A percentile compares a stretch with the other conserved stretches of the same genome.
These are phyloP conservation scores for Mayamaea pseudoterrestris DNA, from an alignment of 108 stramenopile species.

Conservation along the genomic window DNA sequence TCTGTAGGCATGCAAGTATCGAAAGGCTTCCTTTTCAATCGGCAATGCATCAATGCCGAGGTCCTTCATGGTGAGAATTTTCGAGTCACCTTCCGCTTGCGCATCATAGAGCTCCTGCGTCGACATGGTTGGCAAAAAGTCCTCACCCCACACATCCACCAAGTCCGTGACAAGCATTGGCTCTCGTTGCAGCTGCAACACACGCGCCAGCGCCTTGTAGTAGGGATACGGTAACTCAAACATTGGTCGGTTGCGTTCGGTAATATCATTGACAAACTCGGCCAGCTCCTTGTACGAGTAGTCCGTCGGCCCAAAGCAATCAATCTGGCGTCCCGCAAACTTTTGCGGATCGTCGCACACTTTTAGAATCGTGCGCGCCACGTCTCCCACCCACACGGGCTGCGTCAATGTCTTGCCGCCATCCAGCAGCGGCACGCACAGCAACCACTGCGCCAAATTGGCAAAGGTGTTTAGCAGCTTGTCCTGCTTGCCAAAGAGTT, in stretches of 20 bases:
- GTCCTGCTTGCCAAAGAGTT: slow-evolving; percentile 93
- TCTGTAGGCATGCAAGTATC: slow-evolving; percentile 80
- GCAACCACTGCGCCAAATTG: slow-evolving; percentile 42
- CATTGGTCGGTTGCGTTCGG: slow-evolving; percentile 39
- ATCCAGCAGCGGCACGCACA: slow-evolving; percentile 69
- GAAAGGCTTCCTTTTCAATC: slow-evolving; percentile 82
- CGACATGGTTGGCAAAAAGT: slow-evolving; percentile 63
- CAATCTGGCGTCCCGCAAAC: slow-evolving; percentile 80
- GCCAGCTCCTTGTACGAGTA: slow-evolving; percentile 89
- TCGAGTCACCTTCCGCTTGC: slow-evolving; percentile 21
- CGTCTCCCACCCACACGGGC: slow-evolving; percentile 91
- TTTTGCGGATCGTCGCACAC: slow-evolving; percentile 62
- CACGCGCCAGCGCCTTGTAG: slow-evolving; percentile 35
- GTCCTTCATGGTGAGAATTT: slow-evolving; percentile 75
- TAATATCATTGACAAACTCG: slow-evolving; percentile 86
- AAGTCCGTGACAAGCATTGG: slow-evolving; percentile 71
- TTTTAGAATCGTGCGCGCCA: slow-evolving; percentile 69
- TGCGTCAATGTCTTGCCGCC: slow-evolving; percentile 80
- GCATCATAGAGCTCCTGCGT: slow-evolving; percentile 43
- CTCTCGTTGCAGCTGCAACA: slow-evolving; percentile 40
- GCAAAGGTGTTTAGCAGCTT: slow-evolving; percentile 86
- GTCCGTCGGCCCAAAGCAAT: slow-evolving; percentile 87
- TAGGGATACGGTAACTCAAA: slow-evolving; percentile 45
- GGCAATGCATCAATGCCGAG: slow-evolving; percentile 66
- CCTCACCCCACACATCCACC: slow-evolving; percentile 62